Evolutionary conservation across 2,329 filamentous ascomycete species (phyloP), one percentile per base, ranked within the genome.

Genomic region (Cercospora beticola): DNA sequence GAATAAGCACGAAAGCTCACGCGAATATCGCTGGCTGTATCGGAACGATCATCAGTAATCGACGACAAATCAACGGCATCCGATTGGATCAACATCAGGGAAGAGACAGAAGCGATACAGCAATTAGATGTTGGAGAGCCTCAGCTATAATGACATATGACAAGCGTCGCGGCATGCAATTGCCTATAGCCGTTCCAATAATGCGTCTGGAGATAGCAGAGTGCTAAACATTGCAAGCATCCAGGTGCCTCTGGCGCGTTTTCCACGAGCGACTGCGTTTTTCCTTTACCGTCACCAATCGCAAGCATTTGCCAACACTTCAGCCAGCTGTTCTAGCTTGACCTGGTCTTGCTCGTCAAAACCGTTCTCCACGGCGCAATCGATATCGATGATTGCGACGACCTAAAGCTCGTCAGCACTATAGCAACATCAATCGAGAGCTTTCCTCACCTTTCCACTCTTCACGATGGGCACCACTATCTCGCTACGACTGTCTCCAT

Each of bases 371-470:
- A 85, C 87, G 0, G 89, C 87, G 76, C 92, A 94, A 78, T 95
- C 92, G 26, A 94, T 83, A 75, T 95, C 92, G 68, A 95, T 92
- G 71, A 94, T 91, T 2, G 88, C 91, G 23, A 91, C 88, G 5
- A 90, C 81, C 81, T 86, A 68, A 18, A 76, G 77, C 5, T 67
- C 28, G 60, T 58, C 36, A 60, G 36, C 62, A 46, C 64, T 23
- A 46, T 28, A 28, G 36, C 23, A 8, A 5, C 21, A 28, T 21
- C 10, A 23, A 21, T 43, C n/a, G 9, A 8, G 30, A 23, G 54
- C 26, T 30, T 12, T n/a, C 75, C 79, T 73, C 71, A 85, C 84
- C 80, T 83, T 83, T 23, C 78, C 83, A n/a, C 74, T 74, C 68
- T 82, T 76, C 9, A 90, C 72, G 70, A 94, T 86, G 1, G 92